phyloP scores from a whole-genome alignment of 169 alveolate genomes.

The Plasmodium malariae region DNA sequence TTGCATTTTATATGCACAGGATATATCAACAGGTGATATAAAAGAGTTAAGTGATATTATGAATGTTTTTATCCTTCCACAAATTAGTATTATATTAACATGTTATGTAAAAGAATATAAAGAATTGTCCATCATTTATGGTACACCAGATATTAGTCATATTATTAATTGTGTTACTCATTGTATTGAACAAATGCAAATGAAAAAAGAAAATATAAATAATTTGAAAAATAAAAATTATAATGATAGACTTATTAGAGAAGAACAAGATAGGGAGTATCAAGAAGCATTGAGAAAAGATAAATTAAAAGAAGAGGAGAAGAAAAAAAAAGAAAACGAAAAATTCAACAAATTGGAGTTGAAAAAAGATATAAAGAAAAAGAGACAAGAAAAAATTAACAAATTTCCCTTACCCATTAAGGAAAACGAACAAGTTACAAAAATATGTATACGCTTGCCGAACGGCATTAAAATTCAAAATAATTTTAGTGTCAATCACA shows the following conservation, averaged over 20 bases:
- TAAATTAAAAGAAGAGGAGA: conserved; percentile 11
- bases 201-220: conserved; percentile 3
- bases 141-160: conserved; percentile 16
- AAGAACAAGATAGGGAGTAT: conserved; percentile 65
- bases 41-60: conserved; percentile 2
- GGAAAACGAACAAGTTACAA: conserved; percentile 28
- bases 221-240: neutral
- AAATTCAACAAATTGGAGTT: neutral
- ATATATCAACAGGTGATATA: conserved; percentile 24
- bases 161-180: conserved; percentile 18
- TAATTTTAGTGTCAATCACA: conserved; percentile 24
- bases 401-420: conserved; percentile 34
- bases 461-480: conserved; percentile 40
- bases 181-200: conserved; percentile 23
- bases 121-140: conserved; percentile 45
- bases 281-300: conserved; percentile 56
- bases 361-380: conserved; percentile 19
- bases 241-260: conserved; percentile 33
- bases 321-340: conserved; percentile 46
- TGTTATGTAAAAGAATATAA: neutral
- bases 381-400: conserved; percentile 21
- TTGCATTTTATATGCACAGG: conserved; percentile 36
- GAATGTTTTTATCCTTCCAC: conserved; percentile 46
- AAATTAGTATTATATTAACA: conserved; percentile 30
- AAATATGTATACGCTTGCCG: conserved; percentile 34